Evolutionary conservation across 331 rosid species (phyloP).

Genomic region (Spiraea crenata): DNA sequence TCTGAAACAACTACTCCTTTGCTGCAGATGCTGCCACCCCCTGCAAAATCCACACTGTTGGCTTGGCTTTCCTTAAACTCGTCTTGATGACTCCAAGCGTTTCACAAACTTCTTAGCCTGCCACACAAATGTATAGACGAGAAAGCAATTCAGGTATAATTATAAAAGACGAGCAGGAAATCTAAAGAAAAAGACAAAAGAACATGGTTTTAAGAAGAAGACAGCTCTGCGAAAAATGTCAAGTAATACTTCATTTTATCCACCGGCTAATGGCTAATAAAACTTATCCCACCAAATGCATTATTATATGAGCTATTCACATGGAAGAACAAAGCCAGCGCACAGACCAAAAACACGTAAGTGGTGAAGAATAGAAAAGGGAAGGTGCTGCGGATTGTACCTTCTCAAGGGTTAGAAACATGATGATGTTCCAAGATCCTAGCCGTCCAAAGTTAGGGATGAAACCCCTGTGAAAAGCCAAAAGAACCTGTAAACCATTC

Average conservation of each 20-base stretch:
- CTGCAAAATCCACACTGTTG: slow-evolving; percentile 17
- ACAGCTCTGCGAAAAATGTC: no score
- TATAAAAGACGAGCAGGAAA: slow-evolving; percentile 3
- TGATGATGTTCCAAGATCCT: slow-evolving; percentile 98
- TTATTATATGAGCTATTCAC: no score
- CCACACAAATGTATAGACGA: slow-evolving; percentile 9
- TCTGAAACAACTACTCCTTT: slow-evolving; percentile 17
- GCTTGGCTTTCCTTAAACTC: slow-evolving; percentile 25
- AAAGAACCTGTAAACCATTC: slow-evolving; percentile 71
- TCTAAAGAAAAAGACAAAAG: no score
- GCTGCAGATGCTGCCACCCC: slow-evolving; percentile 13
- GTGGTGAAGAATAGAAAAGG: background rate
- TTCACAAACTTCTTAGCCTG: slow-evolving; percentile 77
- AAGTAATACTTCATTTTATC: no score
- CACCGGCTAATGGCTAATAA: no score
- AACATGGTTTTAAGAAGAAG: background rate
- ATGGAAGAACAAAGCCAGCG: no score
- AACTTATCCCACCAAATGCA: no score
- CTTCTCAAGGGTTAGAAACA: slow-evolving; percentile 95
- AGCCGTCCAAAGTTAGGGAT: slow-evolving; percentile 91
- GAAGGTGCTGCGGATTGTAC: slow-evolving; percentile 26
- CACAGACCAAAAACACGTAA: background rate
- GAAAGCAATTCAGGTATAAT: background rate
- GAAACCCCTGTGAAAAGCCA: slow-evolving; percentile 91
- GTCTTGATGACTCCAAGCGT: slow-evolving; percentile 57